These are phyloP conservation scores for Exutisphaerella laricina DNA, from an alignment of 2,329 filamentous ascomycete genomes.

Conservation along the genomic window DNA sequence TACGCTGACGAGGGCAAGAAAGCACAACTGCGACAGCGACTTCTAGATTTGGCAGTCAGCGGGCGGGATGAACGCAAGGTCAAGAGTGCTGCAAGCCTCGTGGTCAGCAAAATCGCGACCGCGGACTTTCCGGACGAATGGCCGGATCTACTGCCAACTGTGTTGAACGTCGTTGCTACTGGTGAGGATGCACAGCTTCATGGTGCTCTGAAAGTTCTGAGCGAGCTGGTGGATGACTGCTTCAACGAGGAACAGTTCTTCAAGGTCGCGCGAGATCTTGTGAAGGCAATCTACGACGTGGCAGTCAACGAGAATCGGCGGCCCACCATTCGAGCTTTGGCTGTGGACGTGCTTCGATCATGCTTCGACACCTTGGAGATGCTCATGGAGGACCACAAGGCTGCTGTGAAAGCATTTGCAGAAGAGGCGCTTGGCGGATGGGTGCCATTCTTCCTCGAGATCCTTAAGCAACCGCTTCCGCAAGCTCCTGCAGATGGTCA, in stretches of 20 bases:
- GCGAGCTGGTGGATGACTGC: slow-evolving; percentile 86
- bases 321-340: slow-evolving; percentile 67
- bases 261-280: slow-evolving; percentile 75
- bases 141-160: slow-evolving; percentile 77
- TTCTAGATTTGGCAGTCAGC: slow-evolving; percentile 72
- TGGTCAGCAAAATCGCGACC: slow-evolving; percentile 89
- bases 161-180: slow-evolving; percentile 70
- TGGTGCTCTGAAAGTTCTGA: slow-evolving; percentile 80
- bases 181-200: slow-evolving; percentile 77
- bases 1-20: slow-evolving; percentile 67
- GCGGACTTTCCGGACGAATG: slow-evolving; percentile 92
- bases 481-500: slow-evolving; percentile 56
- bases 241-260: slow-evolving; percentile 96
- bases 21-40: slow-evolving; percentile 61
- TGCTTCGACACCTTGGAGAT: slow-evolving; percentile 96
- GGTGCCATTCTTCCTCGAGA: slow-evolving; percentile 81
- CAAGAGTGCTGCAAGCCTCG: slow-evolving; percentile 79
- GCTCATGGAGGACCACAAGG: slow-evolving; percentile 87
- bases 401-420: slow-evolving; percentile 80
- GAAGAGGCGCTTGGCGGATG: slow-evolving; percentile 74
- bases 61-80: slow-evolving; percentile 75
- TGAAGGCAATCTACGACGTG: slow-evolving; percentile 76
- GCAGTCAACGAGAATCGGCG: slow-evolving; percentile 71
- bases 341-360: slow-evolving; percentile 81
- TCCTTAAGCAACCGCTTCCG: slow-evolving; percentile 70